Evolutionary conservation across 2,329 filamentous ascomycete species (phyloP).

Genomic region (Akanthomyces uredinophilus): DNA sequence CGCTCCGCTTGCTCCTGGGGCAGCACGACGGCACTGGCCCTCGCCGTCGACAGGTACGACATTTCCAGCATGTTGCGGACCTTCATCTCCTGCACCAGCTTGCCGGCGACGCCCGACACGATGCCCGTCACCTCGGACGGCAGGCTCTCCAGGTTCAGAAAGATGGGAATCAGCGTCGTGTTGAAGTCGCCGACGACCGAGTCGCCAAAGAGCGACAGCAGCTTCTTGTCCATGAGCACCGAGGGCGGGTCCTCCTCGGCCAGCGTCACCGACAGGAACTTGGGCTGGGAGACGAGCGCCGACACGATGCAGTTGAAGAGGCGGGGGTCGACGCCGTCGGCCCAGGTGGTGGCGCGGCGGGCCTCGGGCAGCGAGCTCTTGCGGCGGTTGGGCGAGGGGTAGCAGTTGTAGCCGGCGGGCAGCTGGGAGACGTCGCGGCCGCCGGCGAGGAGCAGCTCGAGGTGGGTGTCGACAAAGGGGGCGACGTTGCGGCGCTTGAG

Average conservation of each 20-base stretch:
- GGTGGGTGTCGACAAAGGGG: conserved; percentile 61
- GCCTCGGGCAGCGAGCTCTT: conserved; percentile 31
- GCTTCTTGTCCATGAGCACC: conserved; percentile 63
- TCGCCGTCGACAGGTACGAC: conserved; percentile 84
- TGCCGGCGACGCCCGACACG: conserved; percentile 86
- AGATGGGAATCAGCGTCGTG: conserved; percentile 75
- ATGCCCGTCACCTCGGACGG: conserved; percentile 90
- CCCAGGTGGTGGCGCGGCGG: conserved; percentile 39
- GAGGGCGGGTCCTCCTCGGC: conserved; percentile 70
- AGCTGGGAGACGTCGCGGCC: conserved; percentile 49
- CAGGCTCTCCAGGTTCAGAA: conserved; percentile 74
- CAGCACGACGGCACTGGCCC: conserved; percentile 85
- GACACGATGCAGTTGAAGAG: conserved; percentile 60
- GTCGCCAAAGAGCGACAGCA: conserved; percentile 63
- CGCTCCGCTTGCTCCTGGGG: conserved; percentile 66
- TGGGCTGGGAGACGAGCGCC: conserved; percentile 56
- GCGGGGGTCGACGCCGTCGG: conserved; percentile 56
- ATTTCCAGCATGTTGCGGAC: conserved; percentile 62
- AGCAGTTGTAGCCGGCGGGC: conserved; percentile 33
- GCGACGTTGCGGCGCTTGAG: conserved; percentile 72
- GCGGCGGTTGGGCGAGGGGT: conserved; percentile 29
- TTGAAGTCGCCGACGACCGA: conserved; percentile 71
- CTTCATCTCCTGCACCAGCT: conserved; percentile 67
- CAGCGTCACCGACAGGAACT: conserved; percentile 69
- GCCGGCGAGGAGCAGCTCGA: conserved; percentile 78